Evolutionary conservation across 1,284 basidiomycete species (phyloP).

Genomic region (Hemileia vastatrix): DNA sequence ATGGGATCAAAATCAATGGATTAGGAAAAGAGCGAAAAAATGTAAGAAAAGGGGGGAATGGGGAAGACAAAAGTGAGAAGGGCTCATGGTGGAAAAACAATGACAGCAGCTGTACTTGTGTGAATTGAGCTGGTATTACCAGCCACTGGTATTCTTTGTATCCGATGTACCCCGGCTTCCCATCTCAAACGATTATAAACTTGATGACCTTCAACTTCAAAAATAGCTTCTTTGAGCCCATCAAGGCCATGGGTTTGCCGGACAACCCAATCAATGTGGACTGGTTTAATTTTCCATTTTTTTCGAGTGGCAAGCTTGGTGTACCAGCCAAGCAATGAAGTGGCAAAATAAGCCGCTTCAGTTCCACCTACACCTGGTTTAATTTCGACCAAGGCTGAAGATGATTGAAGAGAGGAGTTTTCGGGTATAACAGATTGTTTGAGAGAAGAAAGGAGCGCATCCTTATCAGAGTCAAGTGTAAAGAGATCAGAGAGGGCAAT

Average conservation of each 20-base stretch:
- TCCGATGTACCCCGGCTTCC: slow-evolving; percentile 92
- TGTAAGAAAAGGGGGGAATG: not conserved
- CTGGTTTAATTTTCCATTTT: slow-evolving; percentile 46
- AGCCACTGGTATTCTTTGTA: slow-evolving; percentile 85
- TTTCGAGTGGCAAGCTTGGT: slow-evolving; percentile 54
- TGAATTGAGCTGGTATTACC: slow-evolving; percentile 79
- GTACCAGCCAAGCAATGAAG: slow-evolving; percentile 76
- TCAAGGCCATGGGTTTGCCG: slow-evolving; percentile 50
- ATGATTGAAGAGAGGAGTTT: slow-evolving; percentile 54
- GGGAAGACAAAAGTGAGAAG: not conserved
- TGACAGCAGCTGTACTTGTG: slow-evolving; percentile 79
- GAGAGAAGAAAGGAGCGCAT: not conserved
- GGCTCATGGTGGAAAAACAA: slow-evolving; percentile 50
- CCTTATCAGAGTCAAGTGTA: not conserved
- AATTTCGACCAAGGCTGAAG: slow-evolving; percentile 76
- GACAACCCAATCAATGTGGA: slow-evolving; percentile 41
- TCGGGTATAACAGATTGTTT: not conserved
- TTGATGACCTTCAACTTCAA: slow-evolving; percentile 68
- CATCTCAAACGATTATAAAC: slow-evolving; percentile 70
- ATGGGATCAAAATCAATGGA: not conserved
- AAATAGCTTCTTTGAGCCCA: slow-evolving; percentile 69
- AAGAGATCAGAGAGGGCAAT: slow-evolving; percentile 11
- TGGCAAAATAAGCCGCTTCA: slow-evolving; percentile 73
- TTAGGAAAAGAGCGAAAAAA: not conserved
- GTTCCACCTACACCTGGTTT: slow-evolving; percentile 88